Conservation (phyloP, 1,284 basidiomycete species). For the Microbotryum lychnidis-dioicae region DNA sequence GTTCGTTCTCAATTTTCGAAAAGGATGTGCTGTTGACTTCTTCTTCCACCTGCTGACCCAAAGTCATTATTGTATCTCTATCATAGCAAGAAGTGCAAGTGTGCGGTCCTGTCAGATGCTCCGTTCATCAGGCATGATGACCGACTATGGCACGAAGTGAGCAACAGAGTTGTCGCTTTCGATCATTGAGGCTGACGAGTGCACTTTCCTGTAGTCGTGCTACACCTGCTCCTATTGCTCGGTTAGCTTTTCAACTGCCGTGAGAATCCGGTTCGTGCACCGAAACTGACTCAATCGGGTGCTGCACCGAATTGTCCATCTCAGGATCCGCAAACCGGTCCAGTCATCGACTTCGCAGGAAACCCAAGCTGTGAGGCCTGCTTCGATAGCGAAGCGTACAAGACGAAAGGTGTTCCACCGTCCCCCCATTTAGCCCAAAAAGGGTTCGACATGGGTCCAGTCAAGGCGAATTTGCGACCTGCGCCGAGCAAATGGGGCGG, state of each 20-base stretch:
- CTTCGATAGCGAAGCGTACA: slow-evolving; percentile 26
- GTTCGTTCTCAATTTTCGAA: neutral
- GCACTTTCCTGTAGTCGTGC: slow-evolving; percentile 7
- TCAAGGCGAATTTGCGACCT: neutral
- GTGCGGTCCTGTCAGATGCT: slow-evolving; percentile 21
- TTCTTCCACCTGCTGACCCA: too few species aligned
- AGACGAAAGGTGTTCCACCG: slow-evolving; percentile 9
- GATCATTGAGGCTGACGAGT: neutral
- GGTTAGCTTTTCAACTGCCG: neutral
- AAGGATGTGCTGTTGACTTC: neutral
- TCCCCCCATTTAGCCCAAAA: slow-evolving; percentile 12
- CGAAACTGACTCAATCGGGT: neutral
- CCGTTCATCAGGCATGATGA: slow-evolving; percentile 20
- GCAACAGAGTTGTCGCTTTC: neutral
- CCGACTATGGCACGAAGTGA: slow-evolving; percentile 21
- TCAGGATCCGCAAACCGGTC: slow-evolving; percentile 2
- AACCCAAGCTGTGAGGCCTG: slow-evolving; percentile 24
- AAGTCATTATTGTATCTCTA: neutral
- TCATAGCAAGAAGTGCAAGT: slow-evolving; percentile 24
- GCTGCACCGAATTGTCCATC: neutral
- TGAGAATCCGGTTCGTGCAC: too few species aligned
- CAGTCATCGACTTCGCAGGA: slow-evolving; percentile 19
- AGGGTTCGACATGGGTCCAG: neutral
- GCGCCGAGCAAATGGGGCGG: slow-evolving; percentile 20
- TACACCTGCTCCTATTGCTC: slow-evolving; percentile 25